Evolutionary conservation across 1,284 basidiomycete species (phyloP).

Genomic region (Cystobasidium pallidum): DNA sequence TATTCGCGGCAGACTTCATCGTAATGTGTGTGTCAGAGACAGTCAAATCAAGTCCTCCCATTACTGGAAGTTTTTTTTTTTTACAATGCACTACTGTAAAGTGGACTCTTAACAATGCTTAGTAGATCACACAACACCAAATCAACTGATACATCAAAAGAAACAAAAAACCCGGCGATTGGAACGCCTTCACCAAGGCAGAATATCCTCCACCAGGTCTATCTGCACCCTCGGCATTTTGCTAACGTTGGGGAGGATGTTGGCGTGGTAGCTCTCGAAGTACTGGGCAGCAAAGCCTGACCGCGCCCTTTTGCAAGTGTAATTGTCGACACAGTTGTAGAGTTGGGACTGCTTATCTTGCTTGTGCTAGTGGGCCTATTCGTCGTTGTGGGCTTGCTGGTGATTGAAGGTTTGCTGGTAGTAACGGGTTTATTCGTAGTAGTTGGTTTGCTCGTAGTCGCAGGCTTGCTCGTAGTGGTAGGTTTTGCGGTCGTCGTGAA

Average conservation of each 20-base stretch:
- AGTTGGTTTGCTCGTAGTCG: not conserved
- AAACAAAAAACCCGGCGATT: too few species aligned
- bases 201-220: too few species aligned
- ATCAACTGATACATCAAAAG: too few species aligned
- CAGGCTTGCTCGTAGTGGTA: not conserved
- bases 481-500: not conserved
- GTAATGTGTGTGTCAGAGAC: too few species aligned
- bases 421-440: not conserved
- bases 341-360: not conserved
- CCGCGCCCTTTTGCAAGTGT: constrained; percentile 6
- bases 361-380: not conserved
- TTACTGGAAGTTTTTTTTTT: too few species aligned
- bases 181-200: too few species aligned
- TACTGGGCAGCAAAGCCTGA: not conserved
- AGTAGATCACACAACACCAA: too few species aligned
- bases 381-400: constrained; percentile 2
- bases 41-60: too few species aligned
- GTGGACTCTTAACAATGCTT: too few species aligned
- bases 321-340: not conserved
- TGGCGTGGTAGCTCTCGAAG: not conserved
- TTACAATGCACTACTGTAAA: too few species aligned
- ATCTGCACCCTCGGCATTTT: not conserved
- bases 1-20: too few species aligned
- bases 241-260: constrained; percentile 4
- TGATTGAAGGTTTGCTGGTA: constrained; percentile 4